Conservation (phyloP, 2,329 filamentous ascomycete genomes). For the Dothistroma septosporum region DNA sequence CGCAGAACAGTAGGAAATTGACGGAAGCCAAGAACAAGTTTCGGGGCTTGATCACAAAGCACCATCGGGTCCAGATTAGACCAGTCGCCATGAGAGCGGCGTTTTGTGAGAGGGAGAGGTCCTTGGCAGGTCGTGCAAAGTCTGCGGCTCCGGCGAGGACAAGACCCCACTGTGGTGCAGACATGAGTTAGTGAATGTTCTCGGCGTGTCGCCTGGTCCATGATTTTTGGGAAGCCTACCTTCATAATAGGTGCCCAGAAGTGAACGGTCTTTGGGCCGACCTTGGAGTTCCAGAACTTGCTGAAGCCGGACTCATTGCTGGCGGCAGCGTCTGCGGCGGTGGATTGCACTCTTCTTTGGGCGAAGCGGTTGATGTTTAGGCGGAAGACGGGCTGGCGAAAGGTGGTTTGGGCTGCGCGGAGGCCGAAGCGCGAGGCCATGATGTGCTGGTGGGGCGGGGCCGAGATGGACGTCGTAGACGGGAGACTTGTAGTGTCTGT, state of each 20-base stretch:
- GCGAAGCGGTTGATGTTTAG: slow-evolving; percentile 38
- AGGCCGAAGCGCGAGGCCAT: slow-evolving; percentile 57
- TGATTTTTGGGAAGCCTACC: slow-evolving; percentile 42
- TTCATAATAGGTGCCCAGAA: slow-evolving; percentile 99
- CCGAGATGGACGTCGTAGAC: slow-evolving; percentile 3
- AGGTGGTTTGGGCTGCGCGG: slow-evolving; percentile 52
- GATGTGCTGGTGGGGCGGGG: slow-evolving; percentile 11
- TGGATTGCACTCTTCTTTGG: slow-evolving; percentile 62
- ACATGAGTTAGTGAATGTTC: slow-evolving; percentile 8
- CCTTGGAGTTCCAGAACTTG: slow-evolving; percentile 58
- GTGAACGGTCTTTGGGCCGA: slow-evolving; percentile 74
- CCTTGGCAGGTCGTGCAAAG: slow-evolving; percentile 83
- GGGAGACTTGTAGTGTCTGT: background rate
- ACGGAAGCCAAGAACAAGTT: slow-evolving; percentile 91
- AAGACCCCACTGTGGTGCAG: slow-evolving; percentile 67
- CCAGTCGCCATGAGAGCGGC: slow-evolving; percentile 83
- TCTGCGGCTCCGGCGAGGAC: slow-evolving; percentile 90
- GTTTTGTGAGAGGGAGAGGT: slow-evolving; percentile 92
- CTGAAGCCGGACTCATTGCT: slow-evolving; percentile 52
- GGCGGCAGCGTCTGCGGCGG: slow-evolving; percentile 50
- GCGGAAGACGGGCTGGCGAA: slow-evolving; percentile 53
- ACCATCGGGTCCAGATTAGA: slow-evolving; percentile 98
- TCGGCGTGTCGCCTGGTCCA: background rate
- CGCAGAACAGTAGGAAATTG: slow-evolving; percentile 94
- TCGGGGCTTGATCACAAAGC: slow-evolving; percentile 89